phyloP scores from a whole-genome alignment of 192 early-diverging fungal species.

The Coemansia sp. region DNA sequence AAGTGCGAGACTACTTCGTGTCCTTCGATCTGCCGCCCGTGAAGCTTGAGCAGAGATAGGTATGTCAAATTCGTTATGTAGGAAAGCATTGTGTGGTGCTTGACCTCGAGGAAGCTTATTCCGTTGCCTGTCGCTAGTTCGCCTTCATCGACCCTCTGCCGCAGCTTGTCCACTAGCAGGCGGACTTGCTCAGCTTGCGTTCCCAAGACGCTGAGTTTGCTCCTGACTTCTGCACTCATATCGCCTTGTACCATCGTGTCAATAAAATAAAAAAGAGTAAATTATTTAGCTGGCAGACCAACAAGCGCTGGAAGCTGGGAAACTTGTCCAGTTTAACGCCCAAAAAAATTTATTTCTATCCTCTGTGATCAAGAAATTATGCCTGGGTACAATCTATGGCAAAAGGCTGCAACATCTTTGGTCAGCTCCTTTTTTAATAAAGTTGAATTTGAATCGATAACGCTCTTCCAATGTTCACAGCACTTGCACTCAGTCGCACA shows the following conservation, averaged over 20 bases:
- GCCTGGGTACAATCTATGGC: background rate
- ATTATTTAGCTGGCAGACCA: background rate
- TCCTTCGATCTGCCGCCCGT: conserved; percentile 64
- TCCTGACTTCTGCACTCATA: conserved; percentile 14
- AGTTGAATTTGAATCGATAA: background rate
- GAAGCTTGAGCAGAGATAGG: conserved; percentile 75
- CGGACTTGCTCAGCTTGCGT: conserved; percentile 52
- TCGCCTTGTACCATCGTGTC: conserved; percentile 11
- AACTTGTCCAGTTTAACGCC: background rate
- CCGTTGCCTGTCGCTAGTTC: conserved; percentile 74
- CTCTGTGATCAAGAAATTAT: conserved; percentile 7
- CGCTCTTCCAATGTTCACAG: background rate
- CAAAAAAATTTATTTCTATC: background rate
- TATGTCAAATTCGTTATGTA: conserved; percentile 84
- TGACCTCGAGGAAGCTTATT: conserved; percentile 88
- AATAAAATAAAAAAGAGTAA: background rate
- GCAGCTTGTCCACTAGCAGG: conserved; percentile 45
- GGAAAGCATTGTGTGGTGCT: conserved; percentile 81
- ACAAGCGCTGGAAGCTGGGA: background rate
- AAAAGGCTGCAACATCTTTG: background rate
- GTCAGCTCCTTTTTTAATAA: background rate
- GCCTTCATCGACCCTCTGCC: conserved; percentile 52
- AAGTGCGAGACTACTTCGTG: conserved; percentile 69
- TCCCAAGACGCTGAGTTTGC: conserved; percentile 25
- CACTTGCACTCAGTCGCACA: background rate